A percentile compares a stretch with the other conserved stretches of the same genome.
Conservation (phyloP, 129 eudicot species). For the Helianthus annuus region HanXRQr2.0-SUNRISE NC_035434.2:168048565-168049064, state of each 20-base stretch:
- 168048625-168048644: conserved; percentile 75
- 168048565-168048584: conserved; percentile 48
- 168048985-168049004: no score
- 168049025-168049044: no score
- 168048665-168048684: conserved; percentile 83
- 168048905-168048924: conserved; percentile 18
- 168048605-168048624: conserved; percentile 76
- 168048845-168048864: conserved; percentile 83
- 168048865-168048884: conserved; percentile 37
- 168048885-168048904: conserved; percentile 11
- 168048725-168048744: conserved; percentile 32
- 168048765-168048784: conserved; percentile 77
- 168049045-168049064: no score
- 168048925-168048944: background rate
- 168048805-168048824: conserved; percentile 51
- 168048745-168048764: conserved; percentile 52
- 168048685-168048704: conserved; percentile 84
- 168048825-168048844: conserved; percentile 48
- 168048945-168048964: no score
- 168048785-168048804: conserved; percentile 68
- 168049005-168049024: no score
- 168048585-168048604: conserved; percentile 81
- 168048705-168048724: conserved; percentile 41
- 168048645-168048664: conserved; percentile 75
- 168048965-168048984: no score